These are phyloP conservation scores for Phycomyces nitens DNA, from an alignment of 192 early-diverging fungal species.

Conservation along the genomic window DNA sequence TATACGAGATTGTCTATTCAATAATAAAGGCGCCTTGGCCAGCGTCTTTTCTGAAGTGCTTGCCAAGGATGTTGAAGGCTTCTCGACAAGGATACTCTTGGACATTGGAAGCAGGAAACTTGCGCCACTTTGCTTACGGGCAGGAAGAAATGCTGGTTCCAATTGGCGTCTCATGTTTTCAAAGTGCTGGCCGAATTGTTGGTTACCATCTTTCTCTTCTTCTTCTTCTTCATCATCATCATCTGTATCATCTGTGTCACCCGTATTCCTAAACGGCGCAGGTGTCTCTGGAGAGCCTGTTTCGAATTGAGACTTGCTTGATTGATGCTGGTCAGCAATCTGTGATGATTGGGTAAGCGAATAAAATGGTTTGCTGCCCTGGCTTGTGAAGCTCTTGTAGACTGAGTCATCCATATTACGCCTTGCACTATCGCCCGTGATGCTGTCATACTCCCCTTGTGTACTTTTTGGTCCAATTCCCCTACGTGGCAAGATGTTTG, in stretches of 20 bases:
- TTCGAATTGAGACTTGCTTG: too few relatives aligned
- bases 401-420: background rate
- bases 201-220: slow-evolving; percentile 5
- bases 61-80: too few relatives aligned
- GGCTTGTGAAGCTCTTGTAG: slow-evolving; percentile 11
- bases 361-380: slow-evolving; percentile 1
- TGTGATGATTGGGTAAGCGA: background rate
- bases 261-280: background rate
- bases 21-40: background rate
- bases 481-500: slow-evolving; percentile 5
- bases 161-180: slow-evolving; percentile 6
- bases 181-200: slow-evolving; percentile 17
- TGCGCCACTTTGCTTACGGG: background rate
- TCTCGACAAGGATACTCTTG: background rate
- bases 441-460: background rate
- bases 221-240: slow-evolving; percentile 4
- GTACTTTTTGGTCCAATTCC: background rate
- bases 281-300: background rate
- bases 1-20: too few relatives aligned
- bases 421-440: background rate
- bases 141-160: slow-evolving; percentile 20
- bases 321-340: too few relatives aligned
- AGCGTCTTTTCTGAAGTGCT: too few relatives aligned
- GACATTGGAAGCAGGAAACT: background rate
- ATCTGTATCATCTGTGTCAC: background rate